Base-by-base conservation (phyloP, 352 stramenopile genomes). In the Globisporangium heterothallicum region DNA sequence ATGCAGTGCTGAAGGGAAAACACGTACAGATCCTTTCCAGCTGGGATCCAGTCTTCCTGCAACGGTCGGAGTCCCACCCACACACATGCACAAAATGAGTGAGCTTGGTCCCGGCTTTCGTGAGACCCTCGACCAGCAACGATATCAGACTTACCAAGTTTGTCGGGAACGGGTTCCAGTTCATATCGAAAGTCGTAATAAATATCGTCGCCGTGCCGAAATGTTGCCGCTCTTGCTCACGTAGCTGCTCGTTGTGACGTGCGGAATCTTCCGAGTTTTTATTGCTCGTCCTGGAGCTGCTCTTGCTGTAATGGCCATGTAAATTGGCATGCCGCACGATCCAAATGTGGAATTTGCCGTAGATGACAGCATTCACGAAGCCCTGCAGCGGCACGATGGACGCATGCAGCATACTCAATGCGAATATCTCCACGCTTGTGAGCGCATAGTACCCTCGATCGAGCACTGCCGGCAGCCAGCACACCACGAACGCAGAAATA, bases 321-420 rank as follows among this genome's bases (percentile, higher is more conserved):
- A 64, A 54, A 5, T 81, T 60, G 3, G 85, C 68, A 46, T 88
- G 74, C 0, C 81, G 81, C 0, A 77, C 77, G 16, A 92, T 70
- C 74, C 77, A 92, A 27, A 86, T 70, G 58, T 92, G 81, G 53
- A 92, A 88, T 49, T 90, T 91, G 42, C 80, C 83, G 56, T 94
- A 94, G 36, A 94, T 92, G 4, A 92, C 73, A 3, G 83, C 83
- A 36, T 92, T 92, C 16, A 89, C 74, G 53, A 92, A 94, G 45
- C 83, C 83, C 66, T 90, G 81, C 0, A 92, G 64, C 4, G 81
- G 78, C n/a, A 92, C 72, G 52, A 92, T 86, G 14, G 72, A 82
- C 14, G 78, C 81, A 40, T 92, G 81, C 18, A 88, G 61, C 61
- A 90, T 77, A 34, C 72, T 79, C 16, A 92, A 48, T 2, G 64